Evolutionary conservation across 352 stramenopile species (phyloP), one percentile per base, ranked within the genome.

Genomic region (Phytophthora hibernalis): DNA sequence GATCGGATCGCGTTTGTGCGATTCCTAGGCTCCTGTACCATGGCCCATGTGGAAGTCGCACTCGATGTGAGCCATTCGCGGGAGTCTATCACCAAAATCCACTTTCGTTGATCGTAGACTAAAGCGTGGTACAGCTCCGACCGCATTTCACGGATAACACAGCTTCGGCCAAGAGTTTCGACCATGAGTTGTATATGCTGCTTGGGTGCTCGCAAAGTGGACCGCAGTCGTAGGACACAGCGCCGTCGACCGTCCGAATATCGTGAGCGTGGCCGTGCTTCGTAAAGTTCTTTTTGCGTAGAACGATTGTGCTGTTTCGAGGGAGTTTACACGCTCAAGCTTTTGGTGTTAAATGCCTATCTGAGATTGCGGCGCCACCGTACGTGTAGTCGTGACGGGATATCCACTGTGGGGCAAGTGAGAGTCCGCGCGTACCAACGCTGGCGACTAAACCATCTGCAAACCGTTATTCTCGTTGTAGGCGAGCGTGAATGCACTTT

Each of bases 71-170:
- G 45, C 45, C 57, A 57, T 51, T 65, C 16, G 35, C 20, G 45
- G 24, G 54, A 50, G 35, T 44, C 37, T 22, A 58, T 47, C 45
- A 18, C 33, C 45, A 64, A 56, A 50, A 64, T 64, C 33, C 56
- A 64, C 18, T 56, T 21, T 64, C 56, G 56, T 53, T 28, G n/a
- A 24, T 18, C 16, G 38, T 21, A 22, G 38, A n/a, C n/a, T 13
- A n/a, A 13, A 21, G 38, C 22, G 38, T 22, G 16, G 38, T 44
- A 44, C 38, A 6, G n/a, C 35, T 43, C 35, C 35, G 12, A 8
- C 20, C 35, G 35, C 16, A 44, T 5, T 44, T 21, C n/a, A 56
- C 56, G 56, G 37, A 18, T 22, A 15, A 16, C 24, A 49, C 2
- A 37, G 24, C 22, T 35, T 35, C 22, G 12, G 31, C 11, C 18